Evolutionary conservation across 169 alveolate species (phyloP), one percentile per base, ranked within the genome.

Genomic region (Plasmodium sp.): DNA sequence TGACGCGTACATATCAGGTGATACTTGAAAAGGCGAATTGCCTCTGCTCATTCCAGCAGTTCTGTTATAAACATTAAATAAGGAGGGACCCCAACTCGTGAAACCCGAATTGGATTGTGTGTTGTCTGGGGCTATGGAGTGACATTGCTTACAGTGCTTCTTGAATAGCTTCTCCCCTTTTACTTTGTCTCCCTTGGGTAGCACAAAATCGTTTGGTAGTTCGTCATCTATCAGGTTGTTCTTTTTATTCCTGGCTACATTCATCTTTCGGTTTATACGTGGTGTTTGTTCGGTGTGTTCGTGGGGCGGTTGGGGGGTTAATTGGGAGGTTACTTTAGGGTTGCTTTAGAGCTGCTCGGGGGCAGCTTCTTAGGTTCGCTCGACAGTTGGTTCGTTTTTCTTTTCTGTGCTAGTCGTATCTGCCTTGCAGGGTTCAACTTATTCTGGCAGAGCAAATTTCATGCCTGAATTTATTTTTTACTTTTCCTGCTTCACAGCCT

Each of bases 111-210:
- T 92, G 1, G 97, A 45, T 67, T 96, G 98, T 7, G 97, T 94
- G 79, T 96, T 96, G 72, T 97, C 98, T 22, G 98, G 98, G 9
- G 97, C 96, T 93, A 97, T 84, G 18, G 98, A 96, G 92, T 97
- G 98, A 77, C 98, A 97, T 81, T 97, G 98, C n/a, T 95, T 96
- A 94, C 98, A 97, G 85, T 97, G 98, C 72, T 97, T 97, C 88
- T 97, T 97, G 93, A 97, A 97, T 0, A 96, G 92, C 62, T 96
- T 97, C 31, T 96, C 97, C n/a, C 98, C 98, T 41, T 97, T 85
- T 18, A 92, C 93, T 33, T 96, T 97, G 67, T 95, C 95, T 16
- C 98, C 98, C 27, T 86, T 67, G 72, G 98, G 97, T 51, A 95
- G 95, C 62, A 96, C 98, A 81, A 96, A 96, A 79, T 94, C 93